Evolutionary conservation across 441 rosid genomes (phyloP), one percentile per base, ranked within the genome.

Genomic region (Eugenia klotzschiana): DNA sequence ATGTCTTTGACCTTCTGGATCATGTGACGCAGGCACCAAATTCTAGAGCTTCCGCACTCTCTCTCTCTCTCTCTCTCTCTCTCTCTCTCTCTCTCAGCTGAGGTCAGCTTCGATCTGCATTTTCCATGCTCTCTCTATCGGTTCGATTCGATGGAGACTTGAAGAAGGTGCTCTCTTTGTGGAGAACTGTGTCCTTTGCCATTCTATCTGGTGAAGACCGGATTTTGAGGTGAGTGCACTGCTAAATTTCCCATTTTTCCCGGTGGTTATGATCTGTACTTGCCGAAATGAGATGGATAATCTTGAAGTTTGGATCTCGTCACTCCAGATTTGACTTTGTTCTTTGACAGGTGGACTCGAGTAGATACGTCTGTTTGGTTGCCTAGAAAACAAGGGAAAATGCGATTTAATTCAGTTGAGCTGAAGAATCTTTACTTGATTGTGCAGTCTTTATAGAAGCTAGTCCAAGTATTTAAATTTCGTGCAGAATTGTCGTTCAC

Each of bases 141-240:
- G 20, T 58, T 58, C 11, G 72, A 15, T 58, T 58, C 72, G 72
- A 15, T 27, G 40, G 72, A 58, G 72, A 27, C 37, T 58, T 58
- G 72, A 58, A 58, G 72, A 58, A 58, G n/a, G 72, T 58, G 0
- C 37, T 27, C 72, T 26, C 69, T 29, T 57, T 14, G 7, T 57
- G 27, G 40, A 37, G 40, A 37, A 37, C 40, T 37, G 40, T 37
- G 43, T 64, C 74, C 74, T 18, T 22, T 1, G 43, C 27, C 7
- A 5, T 64, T 64, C 10, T 64, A 2, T 64, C 74, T 6, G 56
- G 46, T 41, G 33, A 60, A 82, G 79, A 46, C 43, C 27, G 73
- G 83, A 49, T 26, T 64, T 82, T 60, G 29, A 82, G 83, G 83
- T 82, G 77, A 46, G 53, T 27, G 22, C 77, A 1, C 79, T 4